Percentiles rank a stretch among this genome's conserved stretches.
These are phyloP conservation scores for Cinnamomum chago DNA, from an alignment of 164 flowering plant species.

Conservation along the genomic window DNA sequence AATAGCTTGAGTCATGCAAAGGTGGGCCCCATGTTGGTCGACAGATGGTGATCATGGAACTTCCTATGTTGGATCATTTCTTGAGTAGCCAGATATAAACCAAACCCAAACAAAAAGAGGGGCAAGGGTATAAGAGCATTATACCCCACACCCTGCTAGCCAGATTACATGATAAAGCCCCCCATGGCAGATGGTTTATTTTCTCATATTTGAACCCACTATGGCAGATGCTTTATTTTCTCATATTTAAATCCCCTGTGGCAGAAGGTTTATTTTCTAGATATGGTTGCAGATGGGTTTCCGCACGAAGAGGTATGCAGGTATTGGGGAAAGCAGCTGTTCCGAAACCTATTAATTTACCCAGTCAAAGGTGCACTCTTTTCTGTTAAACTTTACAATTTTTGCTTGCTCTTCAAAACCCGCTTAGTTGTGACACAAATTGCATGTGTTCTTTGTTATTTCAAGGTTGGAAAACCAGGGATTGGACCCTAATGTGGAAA, in stretches of 20 bases:
- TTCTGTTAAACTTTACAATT: neutral
- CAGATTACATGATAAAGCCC: neutral
- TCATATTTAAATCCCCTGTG: neutral
- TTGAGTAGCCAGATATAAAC: too few species aligned
- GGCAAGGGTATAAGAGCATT: neutral
- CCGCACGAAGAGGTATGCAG: conserved; percentile 85
- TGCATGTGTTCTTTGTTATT: conserved; percentile 19
- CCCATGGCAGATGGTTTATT: too few species aligned
- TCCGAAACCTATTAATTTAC: conserved; percentile 94
- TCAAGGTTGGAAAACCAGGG: conserved; percentile 96
- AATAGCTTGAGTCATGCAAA: too few species aligned
- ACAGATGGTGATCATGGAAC: too few species aligned
- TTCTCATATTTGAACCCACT: too few species aligned
- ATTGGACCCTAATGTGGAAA: conserved; percentile 87
- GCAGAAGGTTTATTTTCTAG: conserved; percentile 5
- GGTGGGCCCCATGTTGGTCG: too few species aligned
- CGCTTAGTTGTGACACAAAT: neutral
- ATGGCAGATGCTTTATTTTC: neutral
- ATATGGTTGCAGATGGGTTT: conserved; percentile 49
- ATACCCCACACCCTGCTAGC: neutral
- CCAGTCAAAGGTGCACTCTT: conserved; percentile 77
- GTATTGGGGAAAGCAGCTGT: conserved; percentile 86
- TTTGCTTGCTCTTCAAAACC: neutral
- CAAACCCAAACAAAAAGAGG: too few species aligned
- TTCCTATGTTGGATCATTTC: too few species aligned